phyloP scores from a whole-genome alignment of 2,329 filamentous ascomycete genomes.

The Zymoseptoria ardabiliae region DNA sequence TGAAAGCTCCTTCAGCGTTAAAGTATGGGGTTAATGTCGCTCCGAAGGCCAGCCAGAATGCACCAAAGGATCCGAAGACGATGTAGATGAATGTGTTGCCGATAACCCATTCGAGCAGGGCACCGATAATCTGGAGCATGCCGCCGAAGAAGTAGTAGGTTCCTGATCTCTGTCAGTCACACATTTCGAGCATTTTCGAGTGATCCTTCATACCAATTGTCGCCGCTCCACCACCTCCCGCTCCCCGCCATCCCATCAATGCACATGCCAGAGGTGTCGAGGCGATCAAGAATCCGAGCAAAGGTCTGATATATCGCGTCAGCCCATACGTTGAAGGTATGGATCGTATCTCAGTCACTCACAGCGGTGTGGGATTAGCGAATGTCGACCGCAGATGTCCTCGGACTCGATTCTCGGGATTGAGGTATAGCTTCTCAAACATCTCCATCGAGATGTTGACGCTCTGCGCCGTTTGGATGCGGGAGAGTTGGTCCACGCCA shows the following conservation, averaged over 20 bases:
- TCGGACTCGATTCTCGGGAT: constrained; percentile 10
- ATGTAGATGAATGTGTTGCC: constrained; percentile 28
- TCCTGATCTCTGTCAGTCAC: constrained; percentile 7
- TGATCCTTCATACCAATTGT: constrained; percentile 10
- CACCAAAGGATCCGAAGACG: constrained; percentile 17
- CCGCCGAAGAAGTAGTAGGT: constrained; percentile 31
- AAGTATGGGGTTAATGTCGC: constrained; percentile 14
- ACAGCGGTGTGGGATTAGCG: constrained; percentile 18
- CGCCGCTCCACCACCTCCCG: constrained; percentile 9
- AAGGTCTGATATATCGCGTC: neutral
- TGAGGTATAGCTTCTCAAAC: constrained; percentile 20
- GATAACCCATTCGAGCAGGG: constrained; percentile 29
- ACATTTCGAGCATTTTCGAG: neutral
- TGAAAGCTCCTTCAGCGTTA: constrained; percentile 10
- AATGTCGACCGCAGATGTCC: constrained; percentile 16
- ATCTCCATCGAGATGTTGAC: constrained; percentile 5
- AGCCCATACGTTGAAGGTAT: neutral
- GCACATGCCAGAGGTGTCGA: constrained; percentile 9
- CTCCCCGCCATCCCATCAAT: constrained; percentile 18
- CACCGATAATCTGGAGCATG: constrained; percentile 25
- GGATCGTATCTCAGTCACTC: neutral
- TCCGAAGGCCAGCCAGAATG: constrained; percentile 10
- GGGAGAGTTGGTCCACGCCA: neutral
- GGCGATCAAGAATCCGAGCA: constrained; percentile 10
- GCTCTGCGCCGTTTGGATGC: neutral